These are phyloP conservation scores for Myxozyma lipomycoides DNA, from an alignment of 805 yeast species.

Conservation along the genomic window DNA sequence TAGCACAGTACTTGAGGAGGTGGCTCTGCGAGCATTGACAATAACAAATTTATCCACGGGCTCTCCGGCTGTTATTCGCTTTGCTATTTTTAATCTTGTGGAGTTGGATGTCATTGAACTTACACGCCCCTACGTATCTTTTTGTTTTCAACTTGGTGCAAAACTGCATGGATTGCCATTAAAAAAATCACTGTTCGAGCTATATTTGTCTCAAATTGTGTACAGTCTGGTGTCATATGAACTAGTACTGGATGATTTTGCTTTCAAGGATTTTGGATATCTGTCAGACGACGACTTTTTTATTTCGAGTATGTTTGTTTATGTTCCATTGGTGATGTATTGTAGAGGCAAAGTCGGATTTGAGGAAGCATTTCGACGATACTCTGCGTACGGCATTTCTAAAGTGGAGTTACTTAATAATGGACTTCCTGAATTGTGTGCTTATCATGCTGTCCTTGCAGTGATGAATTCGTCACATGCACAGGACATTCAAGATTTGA, in stretches of 20 bases:
- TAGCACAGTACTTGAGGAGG: background rate
- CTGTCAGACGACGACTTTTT: constrained; percentile 11
- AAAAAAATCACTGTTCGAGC: constrained; percentile 10
- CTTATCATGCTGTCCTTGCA: background rate
- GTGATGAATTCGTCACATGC: background rate
- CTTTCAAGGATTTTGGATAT: constrained; percentile 22
- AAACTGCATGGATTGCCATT: constrained; percentile 33
- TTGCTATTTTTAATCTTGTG: constrained; percentile 7
- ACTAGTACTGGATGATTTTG: constrained; percentile 4
- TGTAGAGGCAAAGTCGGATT: background rate
- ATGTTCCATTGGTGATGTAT: background rate
- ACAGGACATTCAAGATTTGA: too few relatives aligned
- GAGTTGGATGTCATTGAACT: constrained; percentile 1
- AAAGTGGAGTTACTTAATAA: background rate
- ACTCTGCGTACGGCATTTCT: background rate
- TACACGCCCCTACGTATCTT: constrained; percentile 44
- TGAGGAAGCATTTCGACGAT: background rate
- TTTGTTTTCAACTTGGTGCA: constrained; percentile 51
- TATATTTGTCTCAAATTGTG: constrained; percentile 12
- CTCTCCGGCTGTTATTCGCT: constrained; percentile 1
- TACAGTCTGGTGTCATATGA: constrained; percentile 11
- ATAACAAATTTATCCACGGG: background rate
- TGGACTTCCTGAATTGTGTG: background rate
- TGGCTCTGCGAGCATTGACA: constrained; percentile 10
- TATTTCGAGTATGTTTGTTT: background rate